Evolutionary conservation across 169 alveolate species (phyloP), one percentile per base, ranked within the genome.

Genomic region (Cryptosporidium meleagridis): DNA sequence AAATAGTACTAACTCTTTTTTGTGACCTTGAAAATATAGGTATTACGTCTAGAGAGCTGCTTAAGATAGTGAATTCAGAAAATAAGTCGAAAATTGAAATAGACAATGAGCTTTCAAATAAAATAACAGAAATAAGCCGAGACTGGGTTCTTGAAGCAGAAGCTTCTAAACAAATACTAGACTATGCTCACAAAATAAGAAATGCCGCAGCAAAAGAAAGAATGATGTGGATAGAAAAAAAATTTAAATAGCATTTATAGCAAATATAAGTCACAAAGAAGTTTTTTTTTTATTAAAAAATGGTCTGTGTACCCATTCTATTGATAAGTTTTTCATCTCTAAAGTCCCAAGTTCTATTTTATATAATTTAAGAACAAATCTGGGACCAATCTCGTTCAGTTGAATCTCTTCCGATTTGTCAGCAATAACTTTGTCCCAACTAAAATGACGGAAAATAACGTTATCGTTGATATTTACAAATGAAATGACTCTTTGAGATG

Each of bases 221-320:
- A 21, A 80, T 80, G 59, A 35, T 12, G 44, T 80, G 75, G 75
- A 41, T 80, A 29, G 86, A 80, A 31, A 80, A 48, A 26, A 80
- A 59, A 45, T 21, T 55, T 2, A 51, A 12, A 23, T 44, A 53
- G 61, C 33, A 29, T 16, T 26, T 65, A 41, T 33, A 18, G 29
- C 35, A 39, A n/a, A 51, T 73, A 65, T 37, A 23, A 31, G 16
- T 37, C 41, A 72, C 33, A 72, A 69, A 9, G 65, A 62, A 45
- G 95, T 94, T 86, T 93, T 96, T 61, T 94, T 96, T 29, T 96
- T 97, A 91, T 98, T 99, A 97, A 99, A 97, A 95, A 96, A 98
- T 14, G 99, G 99, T 69, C 99, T 93, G 59, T 97, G 93, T n/a
- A 96, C 98, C 99, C 99, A 98, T 91, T 98, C 99, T 69, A 95